Conservation (phyloP, 768 basidiomycete genomes). For the Clavaria fumosa region DNA sequence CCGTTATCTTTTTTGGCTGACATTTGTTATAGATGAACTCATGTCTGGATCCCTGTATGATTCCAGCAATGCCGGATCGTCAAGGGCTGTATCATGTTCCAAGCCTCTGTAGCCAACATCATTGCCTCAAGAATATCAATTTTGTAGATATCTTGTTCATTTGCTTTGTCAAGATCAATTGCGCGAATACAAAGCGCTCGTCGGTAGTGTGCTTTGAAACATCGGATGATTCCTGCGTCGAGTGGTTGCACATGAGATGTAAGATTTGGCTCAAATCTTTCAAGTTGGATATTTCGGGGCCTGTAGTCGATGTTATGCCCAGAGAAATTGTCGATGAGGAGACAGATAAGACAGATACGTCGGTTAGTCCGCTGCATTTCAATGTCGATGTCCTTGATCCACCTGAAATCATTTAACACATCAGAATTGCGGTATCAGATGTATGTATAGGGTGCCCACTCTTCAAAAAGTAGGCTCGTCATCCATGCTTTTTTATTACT, state of each 20-base stretch:
- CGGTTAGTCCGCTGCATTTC: constrained; percentile 12
- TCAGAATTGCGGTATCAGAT: too few species aligned
- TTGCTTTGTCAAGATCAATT: constrained; percentile 17
- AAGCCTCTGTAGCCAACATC: constrained; percentile 20
- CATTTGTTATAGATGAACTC: too few species aligned
- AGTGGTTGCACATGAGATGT: constrained; percentile 23
- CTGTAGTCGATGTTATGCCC: constrained; percentile 15
- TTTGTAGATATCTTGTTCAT: constrained; percentile 22
- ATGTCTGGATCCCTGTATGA: constrained; percentile 22
- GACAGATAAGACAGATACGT: constrained; percentile 20
- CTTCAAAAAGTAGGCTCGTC: too few species aligned
- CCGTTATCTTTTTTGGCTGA: too few species aligned
- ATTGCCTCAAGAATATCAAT: constrained; percentile 26
- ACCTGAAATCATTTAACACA: too few species aligned
- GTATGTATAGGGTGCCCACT: too few species aligned
- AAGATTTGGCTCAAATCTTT: constrained; percentile 23
- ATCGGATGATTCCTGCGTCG: constrained; percentile 22
- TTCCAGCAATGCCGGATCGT: constrained; percentile 27
- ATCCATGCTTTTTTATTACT: too few species aligned
- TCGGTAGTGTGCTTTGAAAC: constrained; percentile 22
- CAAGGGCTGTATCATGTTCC: constrained; percentile 18
- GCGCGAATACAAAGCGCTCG: constrained; percentile 15
- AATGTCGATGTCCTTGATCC: constrained; percentile 19
- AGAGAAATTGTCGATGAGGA: constrained; percentile 19
- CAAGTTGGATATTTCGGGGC: constrained; percentile 15